phyloP scores from a whole-genome alignment of 73 alveolate species.

The Paramecium tetraurelia region DNA sequence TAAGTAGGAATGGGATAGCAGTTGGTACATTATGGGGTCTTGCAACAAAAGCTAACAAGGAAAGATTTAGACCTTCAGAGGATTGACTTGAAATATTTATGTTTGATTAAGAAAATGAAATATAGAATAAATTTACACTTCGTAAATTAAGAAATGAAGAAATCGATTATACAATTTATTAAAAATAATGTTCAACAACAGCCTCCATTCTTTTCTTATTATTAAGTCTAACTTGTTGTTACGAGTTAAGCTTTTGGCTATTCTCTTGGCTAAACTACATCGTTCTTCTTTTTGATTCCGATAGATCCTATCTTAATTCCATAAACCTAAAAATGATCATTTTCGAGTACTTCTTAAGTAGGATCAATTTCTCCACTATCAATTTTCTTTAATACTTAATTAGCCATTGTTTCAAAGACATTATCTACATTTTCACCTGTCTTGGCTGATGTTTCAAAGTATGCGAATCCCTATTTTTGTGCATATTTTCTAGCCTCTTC shows the following conservation, averaged over 20 bases:
- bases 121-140: background rate
- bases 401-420: constrained; percentile 54
- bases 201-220: background rate
- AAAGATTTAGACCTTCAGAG: background rate
- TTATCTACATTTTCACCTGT: constrained; percentile 67
- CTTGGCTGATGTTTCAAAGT: constrained; percentile 72
- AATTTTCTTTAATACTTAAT: constrained; percentile 38
- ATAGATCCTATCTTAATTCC: constrained; percentile 30
- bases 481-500: constrained; percentile 78
- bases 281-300: background rate
- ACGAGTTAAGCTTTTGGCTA: background rate
- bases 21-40: background rate
- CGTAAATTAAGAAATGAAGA: background rate
- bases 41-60: background rate
- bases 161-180: background rate
- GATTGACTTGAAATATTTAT: background rate
- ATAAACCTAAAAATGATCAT: background rate
- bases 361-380: constrained; percentile 15
- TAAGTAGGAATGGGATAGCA: background rate
- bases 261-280: background rate
- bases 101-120: background rate
- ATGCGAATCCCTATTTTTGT: constrained; percentile 49
- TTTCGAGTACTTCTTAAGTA: background rate
- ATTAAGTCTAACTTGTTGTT: background rate
- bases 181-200: background rate